Base-by-base conservation (phyloP, 306 rosid species). In the Quillaja saponaria region DNA sequence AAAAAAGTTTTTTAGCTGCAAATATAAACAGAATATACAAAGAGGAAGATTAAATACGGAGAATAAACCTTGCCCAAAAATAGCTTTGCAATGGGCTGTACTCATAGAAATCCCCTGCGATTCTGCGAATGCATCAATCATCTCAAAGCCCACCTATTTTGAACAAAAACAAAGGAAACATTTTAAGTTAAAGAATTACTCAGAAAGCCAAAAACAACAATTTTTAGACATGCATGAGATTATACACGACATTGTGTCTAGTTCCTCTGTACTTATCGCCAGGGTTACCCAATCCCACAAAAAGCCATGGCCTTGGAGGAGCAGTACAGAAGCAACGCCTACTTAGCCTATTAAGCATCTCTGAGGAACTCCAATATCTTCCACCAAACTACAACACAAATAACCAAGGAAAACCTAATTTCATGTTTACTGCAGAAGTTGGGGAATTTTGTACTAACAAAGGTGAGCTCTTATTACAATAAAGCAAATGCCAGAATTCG, bases 221-320 rank as follows among this genome's bases (percentile, higher is more conserved):
- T n/a, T 4, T 16, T 33, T 5, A 40, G 57, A 13, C 10, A 66
- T 25, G 62, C 7, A 17, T 16, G 5, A 35, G 13, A 9, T 17
- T 3, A 41, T 15, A 6, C 7, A 7, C 14, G 79, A 91, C 95
- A 82, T 88, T 91, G 84, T 88, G 98, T 33, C 96, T 77, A 20
- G 98, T 88, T 82, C 92, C 96, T 67, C 58, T 71, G 66, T 60
- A 91, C 71, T 91, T 86, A 41, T 79, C 88, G 1, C 96, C 90
- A 4, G 98, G 98, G 61, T 91, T 91, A n/a, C 96, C 92, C 77
- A 91, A 68, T 28, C 90, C 98, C 21, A 82, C 80, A 44, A 88
- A 86, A 9, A 91, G 92, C 95, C 96, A 91, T 7, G 95, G 96
- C 54, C 71, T 75, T 6, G 80, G 75, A 58, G 70, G 47, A 55